Conservation (phyloP, 257 asterid species). For the Misopates orontium region DNA sequence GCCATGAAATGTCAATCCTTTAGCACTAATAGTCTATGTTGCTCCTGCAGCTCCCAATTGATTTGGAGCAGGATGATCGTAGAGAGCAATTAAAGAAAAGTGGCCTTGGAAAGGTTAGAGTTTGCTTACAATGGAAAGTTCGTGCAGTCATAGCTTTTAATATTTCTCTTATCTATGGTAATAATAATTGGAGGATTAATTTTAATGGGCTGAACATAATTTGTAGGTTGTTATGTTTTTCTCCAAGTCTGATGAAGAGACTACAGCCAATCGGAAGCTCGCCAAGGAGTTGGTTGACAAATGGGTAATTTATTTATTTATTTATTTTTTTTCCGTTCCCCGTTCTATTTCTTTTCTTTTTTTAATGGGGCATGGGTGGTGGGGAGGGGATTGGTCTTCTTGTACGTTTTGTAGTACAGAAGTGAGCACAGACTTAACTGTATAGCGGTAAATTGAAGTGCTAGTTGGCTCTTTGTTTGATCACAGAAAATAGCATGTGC, state of each 20-base stretch:
- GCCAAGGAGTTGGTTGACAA: conserved; percentile 94
- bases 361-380: background rate
- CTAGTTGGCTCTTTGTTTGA: too few relatives aligned
- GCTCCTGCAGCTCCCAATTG: conserved; percentile 71
- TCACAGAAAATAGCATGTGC: background rate
- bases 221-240: conserved; percentile 87
- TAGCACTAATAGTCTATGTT: conserved; percentile 20
- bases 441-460: background rate
- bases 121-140: conserved; percentile 9
- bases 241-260: conserved; percentile 92
- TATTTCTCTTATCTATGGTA: conserved; percentile 5
- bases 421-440: background rate
- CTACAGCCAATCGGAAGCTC: conserved; percentile 73
- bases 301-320: conserved; percentile 77
- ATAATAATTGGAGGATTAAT: conserved; percentile 11
- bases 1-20: conserved; percentile 6
- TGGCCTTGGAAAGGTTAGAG: conserved; percentile 86
- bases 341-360: background rate
- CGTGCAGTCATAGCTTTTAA: background rate
- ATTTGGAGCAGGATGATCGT: conserved; percentile 70
- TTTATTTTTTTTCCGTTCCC: background rate
- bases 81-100: conserved; percentile 83
- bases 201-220: conserved; percentile 14
- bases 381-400: too few relatives aligned
- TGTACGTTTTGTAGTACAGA: too few relatives aligned